Evolutionary conservation across 139 green algal species (phyloP).

Genomic region (Chlamydomonas urium): DNA sequence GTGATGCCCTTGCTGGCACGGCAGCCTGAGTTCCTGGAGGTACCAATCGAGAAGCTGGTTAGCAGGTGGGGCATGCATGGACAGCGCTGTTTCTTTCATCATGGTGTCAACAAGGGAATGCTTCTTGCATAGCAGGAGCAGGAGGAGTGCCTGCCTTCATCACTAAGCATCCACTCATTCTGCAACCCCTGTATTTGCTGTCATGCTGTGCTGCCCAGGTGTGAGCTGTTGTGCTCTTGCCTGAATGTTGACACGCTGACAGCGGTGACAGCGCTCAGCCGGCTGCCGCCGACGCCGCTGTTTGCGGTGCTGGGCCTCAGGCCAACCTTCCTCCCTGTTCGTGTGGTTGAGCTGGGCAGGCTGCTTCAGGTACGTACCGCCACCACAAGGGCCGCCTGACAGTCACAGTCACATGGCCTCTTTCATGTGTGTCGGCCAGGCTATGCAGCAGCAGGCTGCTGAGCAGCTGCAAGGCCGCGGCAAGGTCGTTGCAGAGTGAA

Average conservation of each 20-base stretch:
- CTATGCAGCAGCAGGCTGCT: too few relatives aligned
- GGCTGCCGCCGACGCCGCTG: neutral
- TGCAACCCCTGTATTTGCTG: too few relatives aligned
- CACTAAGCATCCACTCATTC: too few relatives aligned
- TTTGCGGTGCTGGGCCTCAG: conserved; percentile 8
- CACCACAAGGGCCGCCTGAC: too few relatives aligned
- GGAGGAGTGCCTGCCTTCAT: too few relatives aligned
- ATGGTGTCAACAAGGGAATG: neutral
- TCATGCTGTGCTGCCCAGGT: too few relatives aligned
- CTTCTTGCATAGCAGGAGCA: too few relatives aligned
- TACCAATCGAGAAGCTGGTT: neutral
- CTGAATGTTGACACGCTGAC: neutral
- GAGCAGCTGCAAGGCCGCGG: too few relatives aligned
- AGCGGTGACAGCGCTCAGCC: neutral
- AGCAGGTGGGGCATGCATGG: neutral
- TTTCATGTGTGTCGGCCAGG: too few relatives aligned
- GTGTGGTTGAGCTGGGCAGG: neutral
- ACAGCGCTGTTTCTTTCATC: neutral
- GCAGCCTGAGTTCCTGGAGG: conserved; percentile 12
- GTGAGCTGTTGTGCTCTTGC: too few relatives aligned
- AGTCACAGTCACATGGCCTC: too few relatives aligned
- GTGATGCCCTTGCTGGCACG: neutral
- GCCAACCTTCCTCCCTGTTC: neutral
- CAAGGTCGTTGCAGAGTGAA: too few relatives aligned
- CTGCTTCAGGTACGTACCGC: conserved; percentile 10